Evolutionary conservation across 257 asterid genomes (phyloP), one percentile per base, ranked within the genome.

Genomic region (Paulownia fortunei): DNA sequence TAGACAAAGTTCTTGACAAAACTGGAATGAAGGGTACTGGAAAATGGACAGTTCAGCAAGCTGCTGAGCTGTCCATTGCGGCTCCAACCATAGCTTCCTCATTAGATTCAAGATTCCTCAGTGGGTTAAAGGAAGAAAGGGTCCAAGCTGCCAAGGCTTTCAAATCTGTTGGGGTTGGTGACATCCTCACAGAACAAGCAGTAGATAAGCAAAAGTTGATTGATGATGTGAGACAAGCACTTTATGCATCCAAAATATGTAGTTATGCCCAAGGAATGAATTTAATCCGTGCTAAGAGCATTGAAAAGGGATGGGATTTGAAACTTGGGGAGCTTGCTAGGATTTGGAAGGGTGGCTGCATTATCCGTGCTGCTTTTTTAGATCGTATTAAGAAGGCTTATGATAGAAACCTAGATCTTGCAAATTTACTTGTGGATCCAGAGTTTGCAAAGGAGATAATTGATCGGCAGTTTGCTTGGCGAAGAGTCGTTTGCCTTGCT

Each of bases 11-110:
- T 78, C 84, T 88, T 6, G 94, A 91, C 65, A 91, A 91, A 83
- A 91, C 94, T 4, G 96, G 96, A 16, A 91, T 91, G 92, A 91
- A 91, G 86, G 96, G 96, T 16, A 91, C 96, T 26, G 96, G 94
- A 19, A 91, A 91, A 73, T 89, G 92, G 96, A 91, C 94, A 0
- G 87, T 91, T 30, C 96, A 91, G 79, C 94, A 91, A 91, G 96
- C 94, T 80, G 94, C 94, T 23, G 96, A 91, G 64, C 88, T 91
- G 19, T 91, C 92, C 39, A 70, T 89, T 74, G 94, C 94, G 65
- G 91, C 94, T 83, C 94, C 96, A 13, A 87, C 96, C 5, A 89
- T 87, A 44, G 96, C 96, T 47, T 85, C 96, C 2, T 91, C 96
- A 12, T 59, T 89, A 73, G 92, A 89, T 78, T 91, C 96, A 19